These are phyloP conservation scores for Yarrowia hollandica DNA, from an alignment of 805 yeast species.

Conservation along the genomic window DNA sequence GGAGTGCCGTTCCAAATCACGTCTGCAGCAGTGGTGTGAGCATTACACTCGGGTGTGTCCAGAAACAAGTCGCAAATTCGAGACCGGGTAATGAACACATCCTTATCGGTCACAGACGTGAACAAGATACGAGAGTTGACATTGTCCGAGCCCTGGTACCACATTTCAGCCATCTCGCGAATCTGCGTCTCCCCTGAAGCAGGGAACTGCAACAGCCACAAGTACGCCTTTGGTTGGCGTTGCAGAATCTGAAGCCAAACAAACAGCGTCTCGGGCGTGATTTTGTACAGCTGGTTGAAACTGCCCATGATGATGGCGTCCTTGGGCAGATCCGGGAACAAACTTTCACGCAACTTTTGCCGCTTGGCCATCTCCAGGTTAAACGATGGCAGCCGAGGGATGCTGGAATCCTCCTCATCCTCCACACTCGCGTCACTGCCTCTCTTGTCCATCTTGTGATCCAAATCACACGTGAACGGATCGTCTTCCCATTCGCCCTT, in stretches of 20 bases:
- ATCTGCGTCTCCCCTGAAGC: constrained; percentile 37
- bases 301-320: constrained; percentile 39
- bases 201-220: constrained; percentile 42
- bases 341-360: background rate
- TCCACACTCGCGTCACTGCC: background rate
- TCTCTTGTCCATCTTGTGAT: background rate
- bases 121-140: constrained; percentile 38
- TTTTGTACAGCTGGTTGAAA: constrained; percentile 42
- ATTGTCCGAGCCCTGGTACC: constrained; percentile 35
- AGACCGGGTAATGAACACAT: constrained; percentile 39
- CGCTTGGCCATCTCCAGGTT: background rate
- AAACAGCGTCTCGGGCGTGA: constrained; percentile 39
- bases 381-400: constrained; percentile 8
- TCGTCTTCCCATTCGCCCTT: background rate
- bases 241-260: constrained; percentile 38
- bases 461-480: background rate
- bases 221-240: constrained; percentile 37
- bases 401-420: background rate
- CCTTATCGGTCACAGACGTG: constrained; percentile 42
- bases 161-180: constrained; percentile 35
- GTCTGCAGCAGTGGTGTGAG: constrained; percentile 43
- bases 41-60: constrained; percentile 44
- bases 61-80: constrained; percentile 40
- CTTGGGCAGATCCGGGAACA: constrained; percentile 37
- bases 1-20: constrained; percentile 42